These are phyloP conservation scores for Berkeleyomyces basicola DNA, from an alignment of 2,329 filamentous ascomycete species.

Conservation along the genomic window DNA sequence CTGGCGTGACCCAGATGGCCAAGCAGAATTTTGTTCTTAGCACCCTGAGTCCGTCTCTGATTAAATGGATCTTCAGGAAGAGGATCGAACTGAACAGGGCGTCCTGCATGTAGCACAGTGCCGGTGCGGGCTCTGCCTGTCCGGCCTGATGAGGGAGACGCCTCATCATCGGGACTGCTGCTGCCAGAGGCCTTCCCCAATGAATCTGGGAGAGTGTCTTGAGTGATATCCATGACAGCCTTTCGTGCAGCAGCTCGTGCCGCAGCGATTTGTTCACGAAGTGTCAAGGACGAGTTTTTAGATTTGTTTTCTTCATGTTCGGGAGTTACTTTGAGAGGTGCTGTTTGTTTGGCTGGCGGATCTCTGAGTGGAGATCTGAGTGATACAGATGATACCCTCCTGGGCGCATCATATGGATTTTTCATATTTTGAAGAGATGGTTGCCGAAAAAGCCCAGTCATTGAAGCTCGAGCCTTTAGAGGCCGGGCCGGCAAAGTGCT, in stretches of 20 bases:
- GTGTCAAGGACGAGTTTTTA: slow-evolving; percentile 56
- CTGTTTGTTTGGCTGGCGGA: not conserved
- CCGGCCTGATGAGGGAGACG: slow-evolving; percentile 27
- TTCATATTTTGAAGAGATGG: slow-evolving; percentile 30
- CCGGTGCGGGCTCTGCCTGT: slow-evolving; percentile 11
- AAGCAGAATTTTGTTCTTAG: slow-evolving; percentile 49
- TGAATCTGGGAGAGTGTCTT: slow-evolving; percentile 5
- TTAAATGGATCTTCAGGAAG: slow-evolving; percentile 51
- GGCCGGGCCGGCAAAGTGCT: slow-evolving; percentile 31
- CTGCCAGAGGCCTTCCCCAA: not conserved
- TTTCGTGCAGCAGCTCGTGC: slow-evolving; percentile 68
- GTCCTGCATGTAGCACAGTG: slow-evolving; percentile 10
- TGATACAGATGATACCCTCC: slow-evolving; percentile 12
- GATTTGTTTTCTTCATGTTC: slow-evolving; percentile 14
- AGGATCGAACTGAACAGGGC: not conserved
- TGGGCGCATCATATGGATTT: slow-evolving; percentile 16
- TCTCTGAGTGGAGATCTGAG: slow-evolving; percentile 9
- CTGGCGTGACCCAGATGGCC: slow-evolving; percentile 59
- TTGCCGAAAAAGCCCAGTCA: slow-evolving; percentile 38
- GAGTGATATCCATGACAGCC: slow-evolving; percentile 23
- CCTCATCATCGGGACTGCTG: not conserved
- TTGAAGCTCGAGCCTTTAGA: slow-evolving; percentile 34
- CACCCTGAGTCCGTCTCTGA: slow-evolving; percentile 38
- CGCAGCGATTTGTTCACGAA: slow-evolving; percentile 84
- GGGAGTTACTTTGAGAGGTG: slow-evolving; percentile 2